Percentiles rank a stretch among this genome's conserved stretches.
These are phyloP conservation scores for Paraglomus occultum DNA, from an alignment of 192 early-diverging fungal species.

Conservation along the genomic window DNA sequence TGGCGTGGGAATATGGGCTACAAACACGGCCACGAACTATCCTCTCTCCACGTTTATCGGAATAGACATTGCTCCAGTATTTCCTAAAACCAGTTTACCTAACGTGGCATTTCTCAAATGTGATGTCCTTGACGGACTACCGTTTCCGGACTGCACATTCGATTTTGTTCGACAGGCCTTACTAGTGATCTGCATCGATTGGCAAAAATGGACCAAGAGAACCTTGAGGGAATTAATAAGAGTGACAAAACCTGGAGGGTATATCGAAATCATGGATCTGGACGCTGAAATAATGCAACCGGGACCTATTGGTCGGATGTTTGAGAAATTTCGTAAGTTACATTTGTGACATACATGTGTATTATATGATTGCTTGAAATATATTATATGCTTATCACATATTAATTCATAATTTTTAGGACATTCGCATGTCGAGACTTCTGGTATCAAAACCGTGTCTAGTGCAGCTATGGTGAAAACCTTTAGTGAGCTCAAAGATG, in stretches of 20 bases:
- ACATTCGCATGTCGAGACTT: too few species aligned
- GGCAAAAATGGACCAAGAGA: background rate
- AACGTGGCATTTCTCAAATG: background rate
- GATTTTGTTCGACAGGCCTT: slow-evolving; percentile 15
- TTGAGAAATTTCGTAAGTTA: background rate
- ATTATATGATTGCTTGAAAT: too few species aligned
- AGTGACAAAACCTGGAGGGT: slow-evolving; percentile 17
- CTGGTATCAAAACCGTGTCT: too few species aligned
- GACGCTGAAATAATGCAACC: background rate
- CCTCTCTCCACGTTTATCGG: slow-evolving; percentile 12
- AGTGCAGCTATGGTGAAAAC: too few species aligned
- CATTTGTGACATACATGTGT: too few species aligned
- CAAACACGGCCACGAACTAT: slow-evolving; percentile 13
- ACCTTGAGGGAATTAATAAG: background rate
- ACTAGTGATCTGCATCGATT: background rate
- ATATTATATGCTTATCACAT: too few species aligned
- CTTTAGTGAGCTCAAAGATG: too few species aligned
- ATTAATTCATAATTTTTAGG: too few species aligned
- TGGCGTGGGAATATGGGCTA: background rate
- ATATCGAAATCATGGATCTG: slow-evolving; percentile 2
- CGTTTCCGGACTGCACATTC: slow-evolving; percentile 11
- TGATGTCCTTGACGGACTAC: slow-evolving; percentile 5
- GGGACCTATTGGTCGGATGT: background rate
- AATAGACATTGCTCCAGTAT: background rate
- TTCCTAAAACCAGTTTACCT: background rate